Base-by-base conservation (phyloP, 2,329 filamentous ascomycete species). In the Parascedosporium putredinis region DNA sequence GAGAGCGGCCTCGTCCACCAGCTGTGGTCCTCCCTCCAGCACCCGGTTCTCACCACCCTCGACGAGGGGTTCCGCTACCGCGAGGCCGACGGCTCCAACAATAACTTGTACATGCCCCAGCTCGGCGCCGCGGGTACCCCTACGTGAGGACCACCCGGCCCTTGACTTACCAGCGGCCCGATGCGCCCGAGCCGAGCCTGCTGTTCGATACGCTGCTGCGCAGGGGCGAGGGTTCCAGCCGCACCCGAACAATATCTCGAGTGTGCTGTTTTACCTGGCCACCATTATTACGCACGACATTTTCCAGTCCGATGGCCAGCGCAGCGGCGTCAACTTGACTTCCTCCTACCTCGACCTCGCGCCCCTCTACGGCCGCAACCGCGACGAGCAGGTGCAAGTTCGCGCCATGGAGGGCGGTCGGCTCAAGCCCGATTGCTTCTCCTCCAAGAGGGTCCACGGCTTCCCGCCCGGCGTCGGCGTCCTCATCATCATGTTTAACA, bases 351-450 rank as follows among this genome's bases (percentile, higher is more conserved):
- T 71, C 20, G 69, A 72, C 51, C 61, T 72, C 3, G 59, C 36
- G 14, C 53, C 74, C 5, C 58, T 78, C n/a, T 78, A 78, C 52
- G 74, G 74, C 7, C 73, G 71, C 52, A 73, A 71, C 49, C 67
- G 71, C 55, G 58, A 62, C 1, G 73, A 78, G 54, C 74, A 77
- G 54, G 65, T 73, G 51, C 53, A 54, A 5, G 73, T 78, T 63
- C 63, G 74, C 18, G 75, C 72, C 0, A 65, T 65, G 50, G 60
- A 67, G 9, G 68, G 74, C 40, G 74, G 74, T 44, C 73, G 70
- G 55, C 64, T 78, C 53, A 75, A 76, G 58, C 72, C 72, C 1
- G 74, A 78, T 52, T 72, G 70, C 56, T 78, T 78, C 55, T 72
- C 73, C 0, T 74, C 76, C 53, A 68, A 67, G 20, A 65, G 74